Evolutionary conservation across 1,284 basidiomycete genomes (phyloP).

Genomic region (Rugosomyces carneus): DNA sequence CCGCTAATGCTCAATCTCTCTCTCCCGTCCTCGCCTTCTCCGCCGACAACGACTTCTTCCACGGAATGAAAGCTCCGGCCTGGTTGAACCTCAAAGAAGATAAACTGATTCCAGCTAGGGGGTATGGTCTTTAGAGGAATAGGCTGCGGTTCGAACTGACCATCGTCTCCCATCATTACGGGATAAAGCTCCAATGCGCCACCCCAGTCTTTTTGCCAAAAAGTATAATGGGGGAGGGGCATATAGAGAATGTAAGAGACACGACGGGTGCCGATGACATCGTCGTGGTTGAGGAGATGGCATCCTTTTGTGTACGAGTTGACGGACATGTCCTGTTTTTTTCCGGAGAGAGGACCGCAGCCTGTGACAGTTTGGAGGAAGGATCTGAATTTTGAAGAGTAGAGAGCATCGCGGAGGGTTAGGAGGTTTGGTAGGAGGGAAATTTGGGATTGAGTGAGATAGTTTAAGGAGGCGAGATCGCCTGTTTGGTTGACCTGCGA

Average conservation of each 20-base stretch:
- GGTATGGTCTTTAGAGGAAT: conserved; percentile 61
- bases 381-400: conserved; percentile 79
- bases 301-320: conserved; percentile 89
- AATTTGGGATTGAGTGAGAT: conserved; percentile 72
- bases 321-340: conserved; percentile 94
- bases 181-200: conserved; percentile 97
- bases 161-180: conserved; percentile 39
- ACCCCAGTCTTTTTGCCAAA: conserved; percentile 79
- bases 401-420: conserved; percentile 86
- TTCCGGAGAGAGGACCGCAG: conserved; percentile 88
- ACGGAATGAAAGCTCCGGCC: conserved; percentile 96
- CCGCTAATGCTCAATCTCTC: conserved; percentile 87
- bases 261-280: conserved; percentile 92
- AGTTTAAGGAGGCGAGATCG: conserved; percentile 90
- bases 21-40: conserved; percentile 58
- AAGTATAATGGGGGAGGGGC: conserved; percentile 73
- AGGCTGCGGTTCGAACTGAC: conserved; percentile 54
- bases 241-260: conserved; percentile 98
- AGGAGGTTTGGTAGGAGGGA: conserved; percentile 76
- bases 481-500: conserved; percentile 92
- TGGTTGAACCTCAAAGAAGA: conserved; percentile 90
- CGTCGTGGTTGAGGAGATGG: conserved; percentile 96
- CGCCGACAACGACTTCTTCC: conserved; percentile 89
- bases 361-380: conserved; percentile 89
- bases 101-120: conserved; percentile 94